These are phyloP conservation scores for Curvularia lunata DNA, from an alignment of 2,329 filamentous ascomycete genomes.

Conservation along the genomic window DNA sequence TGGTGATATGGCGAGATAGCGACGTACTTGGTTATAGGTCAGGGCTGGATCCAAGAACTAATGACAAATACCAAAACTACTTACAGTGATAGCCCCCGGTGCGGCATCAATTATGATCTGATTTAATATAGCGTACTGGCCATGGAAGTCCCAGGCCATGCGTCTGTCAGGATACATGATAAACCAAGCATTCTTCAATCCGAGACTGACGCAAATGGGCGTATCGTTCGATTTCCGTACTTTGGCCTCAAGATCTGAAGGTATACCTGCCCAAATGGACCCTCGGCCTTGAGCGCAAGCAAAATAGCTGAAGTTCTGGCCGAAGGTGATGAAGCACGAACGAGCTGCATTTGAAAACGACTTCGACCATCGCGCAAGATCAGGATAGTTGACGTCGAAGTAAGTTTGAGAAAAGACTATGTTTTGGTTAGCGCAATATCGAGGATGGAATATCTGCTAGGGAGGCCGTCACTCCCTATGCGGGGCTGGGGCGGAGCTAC, in stretches of 20 bases:
- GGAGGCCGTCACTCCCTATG: conserved; percentile 16
- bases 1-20: conserved; percentile 44
- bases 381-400: conserved; percentile 42
- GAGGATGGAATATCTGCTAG: conserved; percentile 1
- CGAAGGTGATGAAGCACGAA: conserved; percentile 44
- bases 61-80: conserved; percentile 11
- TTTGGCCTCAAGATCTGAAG: conserved; percentile 41
- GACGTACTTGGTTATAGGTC: conserved; percentile 36
- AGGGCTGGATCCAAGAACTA: not conserved
- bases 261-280: conserved; percentile 45
- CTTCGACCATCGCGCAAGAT: conserved; percentile 40
- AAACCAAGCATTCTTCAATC: conserved; percentile 43
- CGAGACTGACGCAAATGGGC: conserved; percentile 39
- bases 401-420: conserved; percentile 42
- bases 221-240: conserved; percentile 44
- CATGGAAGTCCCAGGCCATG: conserved; percentile 43
- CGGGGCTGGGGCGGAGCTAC: conserved; percentile 19
- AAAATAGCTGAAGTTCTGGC: conserved; percentile 41
- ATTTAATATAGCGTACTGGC: conserved; percentile 37
- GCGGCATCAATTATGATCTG: conserved; percentile 36
- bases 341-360: conserved; percentile 36
- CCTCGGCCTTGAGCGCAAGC: conserved; percentile 40
- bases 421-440: conserved; percentile 19
- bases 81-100: conserved; percentile 38
- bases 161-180: conserved; percentile 43